Evolutionary conservation across 257 asterid species (phyloP), one percentile per base, ranked within the genome.

Genomic region (Solanum medicagineum): DNA sequence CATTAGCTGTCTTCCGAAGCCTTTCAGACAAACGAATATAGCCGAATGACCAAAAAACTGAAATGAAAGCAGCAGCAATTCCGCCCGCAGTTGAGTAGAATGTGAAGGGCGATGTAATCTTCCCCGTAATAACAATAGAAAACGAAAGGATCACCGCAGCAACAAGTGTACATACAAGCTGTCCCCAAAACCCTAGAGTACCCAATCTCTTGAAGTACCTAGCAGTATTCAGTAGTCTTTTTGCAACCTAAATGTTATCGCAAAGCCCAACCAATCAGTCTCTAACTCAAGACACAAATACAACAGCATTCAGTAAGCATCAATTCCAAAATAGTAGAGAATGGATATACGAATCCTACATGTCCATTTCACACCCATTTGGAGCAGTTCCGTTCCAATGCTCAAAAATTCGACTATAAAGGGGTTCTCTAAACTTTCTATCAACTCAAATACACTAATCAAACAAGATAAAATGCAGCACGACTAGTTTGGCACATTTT

Each of bases 11-110:
- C 89, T 77, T 93, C 53, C 88, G 91, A 68, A 97, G 99, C 90
- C 80, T 95, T 40, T 95, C 98, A 83, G 99, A 87, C 88, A 97
- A 90, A 62, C 97, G 94, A 82, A 97, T 88, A 84, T 95, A 95
- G 85, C 99, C 99, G 15, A 97, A 97, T 51, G 99, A 94, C 99
- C 99, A 97, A 85, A 97, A 97, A 60, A 95, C 98, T 14, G 99
- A 95, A 85, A 97, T 84, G 66, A 97, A 95, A 20, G 95, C 99
- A 68, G 99, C 99, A 54, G 93, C 98, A 89, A 95, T 94, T 49
- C 99, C 97, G 40, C 93, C 99, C 44, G 97, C 97, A 66, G 98
- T 97, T 19, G 99, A 86, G 85, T 95, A 97, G 87, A 97, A 94
- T 22, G 99, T 95, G 85, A 90, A 93, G 32, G 98, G 98, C 1